These are phyloP conservation scores for Hypsizygus marmoreus DNA, from an alignment of 768 basidiomycete genomes.

Conservation along the genomic window DNA sequence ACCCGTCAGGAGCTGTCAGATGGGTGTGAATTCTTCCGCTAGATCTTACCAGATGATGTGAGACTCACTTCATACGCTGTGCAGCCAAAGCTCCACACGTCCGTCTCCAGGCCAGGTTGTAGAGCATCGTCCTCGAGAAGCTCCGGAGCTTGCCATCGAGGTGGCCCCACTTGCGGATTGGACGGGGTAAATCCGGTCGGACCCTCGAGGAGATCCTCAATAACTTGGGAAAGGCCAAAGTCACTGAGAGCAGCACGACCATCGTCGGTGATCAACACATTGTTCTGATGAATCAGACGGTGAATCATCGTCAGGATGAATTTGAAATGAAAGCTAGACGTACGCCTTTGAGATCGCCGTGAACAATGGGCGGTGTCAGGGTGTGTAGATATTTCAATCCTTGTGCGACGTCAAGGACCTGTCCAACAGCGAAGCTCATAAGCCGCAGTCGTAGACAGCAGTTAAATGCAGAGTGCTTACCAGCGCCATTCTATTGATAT, in stretches of 20 bases:
- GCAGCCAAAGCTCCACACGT: conserved; percentile 39
- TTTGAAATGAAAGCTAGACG: not conserved
- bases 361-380: conserved; percentile 34
- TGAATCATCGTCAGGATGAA: not conserved
- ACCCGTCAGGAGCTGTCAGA: conserved; percentile 9
- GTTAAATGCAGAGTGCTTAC: conserved; percentile 25
- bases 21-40: not conserved
- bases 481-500: conserved; percentile 32
- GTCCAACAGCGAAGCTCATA: not conserved
- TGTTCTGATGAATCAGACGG: conserved; percentile 30
- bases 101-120: conserved; percentile 24
- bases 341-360: conserved; percentile 32
- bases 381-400: conserved; percentile 47
- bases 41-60: not conserved
- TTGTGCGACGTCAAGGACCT: conserved; percentile 46
- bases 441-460: not conserved
- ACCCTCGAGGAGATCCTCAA: conserved; percentile 27
- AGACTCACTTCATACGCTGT: conserved; percentile 34
- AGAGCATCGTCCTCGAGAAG: conserved; percentile 30
- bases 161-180: conserved; percentile 28
- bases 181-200: conserved; percentile 32
- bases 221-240: conserved; percentile 43
- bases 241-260: conserved; percentile 44
- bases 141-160: conserved; percentile 37
- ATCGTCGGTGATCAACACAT: conserved; percentile 44